Conservation (phyloP, 371 early-diverging fungal genomes). For the Rhizopus arrhizus region DNA sequence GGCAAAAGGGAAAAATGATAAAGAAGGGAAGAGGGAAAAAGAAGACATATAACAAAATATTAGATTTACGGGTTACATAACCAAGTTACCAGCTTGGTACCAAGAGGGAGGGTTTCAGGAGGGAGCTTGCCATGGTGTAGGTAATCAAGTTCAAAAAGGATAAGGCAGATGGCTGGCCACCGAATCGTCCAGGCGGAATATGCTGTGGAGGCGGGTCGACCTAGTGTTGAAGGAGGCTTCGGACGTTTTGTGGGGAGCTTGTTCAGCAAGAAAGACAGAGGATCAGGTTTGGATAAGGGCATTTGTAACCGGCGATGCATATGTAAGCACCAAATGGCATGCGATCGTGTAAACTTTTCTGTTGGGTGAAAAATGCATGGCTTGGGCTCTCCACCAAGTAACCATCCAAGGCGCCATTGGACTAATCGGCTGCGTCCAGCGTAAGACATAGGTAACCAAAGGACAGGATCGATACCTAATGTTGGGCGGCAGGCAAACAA, state of each 20-base stretch:
- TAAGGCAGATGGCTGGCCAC: not conserved
- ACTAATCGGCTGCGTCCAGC: constrained; percentile 12
- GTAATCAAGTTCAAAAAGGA: constrained; percentile 7
- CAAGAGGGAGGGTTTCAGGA: not conserved
- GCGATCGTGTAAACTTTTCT: not conserved
- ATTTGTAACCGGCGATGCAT: not conserved
- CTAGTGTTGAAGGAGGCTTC: not conserved
- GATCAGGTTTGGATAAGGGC: not conserved
- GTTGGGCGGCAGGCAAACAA: no score
- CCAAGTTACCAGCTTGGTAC: not conserved
- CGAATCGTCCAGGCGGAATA: not conserved
- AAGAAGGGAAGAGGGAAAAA: not conserved
- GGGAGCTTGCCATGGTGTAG: not conserved
- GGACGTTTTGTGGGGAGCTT: not conserved
- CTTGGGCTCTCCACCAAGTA: not conserved
- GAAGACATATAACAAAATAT: no score
- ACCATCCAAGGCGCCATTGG: constrained; percentile 11
- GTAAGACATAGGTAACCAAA: no score
- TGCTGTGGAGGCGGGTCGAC: not conserved
- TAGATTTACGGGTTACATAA: not conserved
- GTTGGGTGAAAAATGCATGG: not conserved
- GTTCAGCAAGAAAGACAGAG: constrained; percentile 3
- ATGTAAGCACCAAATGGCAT: not conserved
- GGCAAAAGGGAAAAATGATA: no score
- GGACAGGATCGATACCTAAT: no score